Base-by-base conservation (phyloP, 1,139 yeast genomes). In the Blastobotrys ciferrii region DNA sequence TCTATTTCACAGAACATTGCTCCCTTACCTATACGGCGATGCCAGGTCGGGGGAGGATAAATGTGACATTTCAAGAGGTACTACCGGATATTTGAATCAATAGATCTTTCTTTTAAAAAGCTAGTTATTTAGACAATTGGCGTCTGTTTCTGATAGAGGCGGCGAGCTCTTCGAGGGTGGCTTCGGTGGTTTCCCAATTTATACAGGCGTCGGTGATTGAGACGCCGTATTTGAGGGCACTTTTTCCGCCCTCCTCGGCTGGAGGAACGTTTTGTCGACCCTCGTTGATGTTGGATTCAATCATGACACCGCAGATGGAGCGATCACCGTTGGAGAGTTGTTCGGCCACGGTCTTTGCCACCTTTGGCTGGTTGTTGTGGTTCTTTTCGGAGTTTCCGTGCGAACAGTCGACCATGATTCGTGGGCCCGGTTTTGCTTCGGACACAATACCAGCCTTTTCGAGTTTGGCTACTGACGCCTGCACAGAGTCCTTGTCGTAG, bases 151-250 rank as follows among this genome's bases (percentile, higher is more conserved):
- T 80, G 32, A 91, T 92, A 51, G 96, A 94, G 50, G 78, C 78
- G 25, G 97, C 84, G 61, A 92, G 78, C 36, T 73, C 72, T 51
- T 77, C 76, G 62, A 92, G 76, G 46, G 87, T 92, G 13, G 71
- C 74, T 54, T 78, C 89, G 33, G 98, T 92, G 52, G 81, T 77
- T 42, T 85, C 91, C 87, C 95, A 87, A 58, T 87, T 80, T 56
- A 92, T 89, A 76, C 98, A 92, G 33, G 96, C 96, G 70, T 92
- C 98, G 32, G 98, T 92, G 63, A 92, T 91, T 44, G 96, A 87
- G 59, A 92, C 87, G 51, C 98, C 98, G 71, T 92, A 91, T 61
- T 83, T 80, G 68, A 91, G 77, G 45, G 75, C 77, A 54, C 77
- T 79, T 66, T 84, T 84, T 45, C 94, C 95, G 53, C 84, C 87